Evolutionary conservation across 176 grass and related monocot species (phyloP).

Genomic region (Typha latifolia): DNA sequence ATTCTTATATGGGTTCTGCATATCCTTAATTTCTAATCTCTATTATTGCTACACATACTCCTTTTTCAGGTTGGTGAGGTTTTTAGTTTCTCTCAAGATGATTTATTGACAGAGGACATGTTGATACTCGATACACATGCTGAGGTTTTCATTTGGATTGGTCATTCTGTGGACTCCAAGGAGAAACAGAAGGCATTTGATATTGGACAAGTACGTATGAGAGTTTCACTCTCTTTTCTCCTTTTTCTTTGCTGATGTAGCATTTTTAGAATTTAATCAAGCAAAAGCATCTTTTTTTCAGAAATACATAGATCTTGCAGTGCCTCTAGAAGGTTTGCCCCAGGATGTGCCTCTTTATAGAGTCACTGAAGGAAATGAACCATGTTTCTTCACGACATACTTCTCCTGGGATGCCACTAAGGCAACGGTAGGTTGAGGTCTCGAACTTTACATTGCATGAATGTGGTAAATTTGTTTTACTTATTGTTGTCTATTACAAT

Average conservation of each 20-base stretch:
- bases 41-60: constrained; percentile 25
- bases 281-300: constrained; percentile 11
- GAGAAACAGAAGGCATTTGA: constrained; percentile 89
- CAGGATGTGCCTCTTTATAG: constrained; percentile 75
- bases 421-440: constrained; percentile 45
- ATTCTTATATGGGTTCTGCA: constrained; percentile 4
- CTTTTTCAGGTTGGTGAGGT: constrained; percentile 62
- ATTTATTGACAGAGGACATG: constrained; percentile 96
- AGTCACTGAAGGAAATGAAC: constrained; percentile 77
- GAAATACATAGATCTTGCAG: constrained; percentile 92
- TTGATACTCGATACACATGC: constrained; percentile 82
- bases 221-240: not conserved
- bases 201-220: constrained; percentile 57
- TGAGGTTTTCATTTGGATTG: constrained; percentile 90
- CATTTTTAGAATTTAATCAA: constrained; percentile 5
- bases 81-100: constrained; percentile 95
- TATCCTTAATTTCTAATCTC: constrained; percentile 6
- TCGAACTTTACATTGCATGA: not conserved
- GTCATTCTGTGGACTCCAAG: constrained; percentile 68
- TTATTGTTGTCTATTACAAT: too few relatives aligned
- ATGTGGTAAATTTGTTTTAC: not conserved
- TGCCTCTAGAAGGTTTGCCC: constrained; percentile 66
- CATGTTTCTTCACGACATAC: constrained; percentile 85
- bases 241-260: constrained; percentile 17
- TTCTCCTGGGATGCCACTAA: constrained; percentile 90